Evolutionary conservation across 345 rosid genomes (phyloP), one percentile per base, ranked within the genome.

Genomic region (Gossypium anomalum): DNA sequence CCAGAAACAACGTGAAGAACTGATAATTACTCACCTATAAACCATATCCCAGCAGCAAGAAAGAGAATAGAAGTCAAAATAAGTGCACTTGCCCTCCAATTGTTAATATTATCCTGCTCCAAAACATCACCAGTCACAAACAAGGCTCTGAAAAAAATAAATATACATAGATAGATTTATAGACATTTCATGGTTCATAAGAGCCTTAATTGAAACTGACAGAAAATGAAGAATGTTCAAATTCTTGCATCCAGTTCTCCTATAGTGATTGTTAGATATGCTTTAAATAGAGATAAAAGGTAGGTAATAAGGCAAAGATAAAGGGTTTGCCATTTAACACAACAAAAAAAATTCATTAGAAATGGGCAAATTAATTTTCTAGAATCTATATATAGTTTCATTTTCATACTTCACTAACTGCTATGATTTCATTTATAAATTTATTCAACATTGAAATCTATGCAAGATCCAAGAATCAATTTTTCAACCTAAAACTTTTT

Each of bases 31-130:
- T 80, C 79, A 89, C 99, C 99, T 81, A 86, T 82, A 59, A 87
- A 87, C 98, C 99, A 95, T 70, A 93, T 80, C 45, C 75, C 78
- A 74, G 99, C 91, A 25, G 98, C 90, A n/a, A 85, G 84, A 80
- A 95, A 93, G 83, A 93, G 77, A 58, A 95, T 55, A 58, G 90
- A 79, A 41, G 99, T 91, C 75, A 95, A 83, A 60, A 88, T 80
- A 70, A 93, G 96, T 56, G 98, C 74, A 16, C 94, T 93, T 78
- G 61, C 68, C 83, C 97, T 87, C 99, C 99, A 91, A 71, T 77
- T 49, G 43, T 52, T 16, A 64, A 72, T 41, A 14, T 71, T 29
- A 71, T 71, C 74, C 74, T 71, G 63, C 17, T n/a, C 61, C 7
- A 56, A 29, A 17, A 55, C 16, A 56, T 56, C n/a, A 38, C 5